A percentile compares a stretch with the other conserved stretches of the same genome.
phyloP scores from a whole-genome alignment of 352 stramenopile species.

The Phytophthora macrochlamydospora region DNA sequence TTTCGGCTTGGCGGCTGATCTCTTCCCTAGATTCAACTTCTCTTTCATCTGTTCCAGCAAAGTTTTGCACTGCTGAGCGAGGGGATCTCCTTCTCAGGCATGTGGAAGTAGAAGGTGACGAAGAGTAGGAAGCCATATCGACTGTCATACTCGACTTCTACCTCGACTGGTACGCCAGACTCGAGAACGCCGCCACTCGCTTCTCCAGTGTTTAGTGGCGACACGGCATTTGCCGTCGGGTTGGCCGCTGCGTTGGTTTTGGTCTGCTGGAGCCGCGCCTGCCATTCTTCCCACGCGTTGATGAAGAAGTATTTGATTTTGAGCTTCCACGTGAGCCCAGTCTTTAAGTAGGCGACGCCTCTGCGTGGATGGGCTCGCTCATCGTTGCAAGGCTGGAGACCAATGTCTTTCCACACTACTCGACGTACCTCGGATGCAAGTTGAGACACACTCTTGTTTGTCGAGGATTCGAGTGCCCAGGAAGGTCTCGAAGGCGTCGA shows the following conservation, averaged over 20 bases:
- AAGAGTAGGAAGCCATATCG: conserved; percentile 60
- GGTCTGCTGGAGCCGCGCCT: conserved; percentile 8
- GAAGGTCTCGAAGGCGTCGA: conserved; percentile 51
- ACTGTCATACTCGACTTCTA: conserved; percentile 79
- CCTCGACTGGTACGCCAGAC: conserved; percentile 53
- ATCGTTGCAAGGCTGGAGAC: conserved; percentile 28
- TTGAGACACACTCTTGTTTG: conserved; percentile 62
- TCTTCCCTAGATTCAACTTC: conserved; percentile 11
- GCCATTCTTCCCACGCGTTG: conserved; percentile 17
- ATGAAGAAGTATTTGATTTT: conserved; percentile 28
- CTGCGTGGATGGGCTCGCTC: conserved; percentile 27
- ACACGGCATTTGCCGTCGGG: conserved; percentile 29
- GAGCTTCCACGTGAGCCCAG: conserved; percentile 32
- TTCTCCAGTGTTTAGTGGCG: conserved; percentile 15
- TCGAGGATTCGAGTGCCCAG: conserved; percentile 40
- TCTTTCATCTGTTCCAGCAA: conserved; percentile 17
- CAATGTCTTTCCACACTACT: conserved; percentile 56
- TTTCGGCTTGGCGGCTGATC: conserved; percentile 14
- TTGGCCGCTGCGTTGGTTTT: not conserved
- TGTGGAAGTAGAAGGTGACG: conserved; percentile 54
- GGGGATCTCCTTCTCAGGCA: conserved; percentile 23
- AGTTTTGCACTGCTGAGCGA: conserved; percentile 5
- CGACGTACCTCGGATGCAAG: conserved; percentile 52
- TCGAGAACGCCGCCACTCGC: conserved; percentile 22
- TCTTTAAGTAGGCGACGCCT: conserved; percentile 13